phyloP scores from a whole-genome alignment of 352 stramenopile species.

The Phytophthora pluvialis region DNA sequence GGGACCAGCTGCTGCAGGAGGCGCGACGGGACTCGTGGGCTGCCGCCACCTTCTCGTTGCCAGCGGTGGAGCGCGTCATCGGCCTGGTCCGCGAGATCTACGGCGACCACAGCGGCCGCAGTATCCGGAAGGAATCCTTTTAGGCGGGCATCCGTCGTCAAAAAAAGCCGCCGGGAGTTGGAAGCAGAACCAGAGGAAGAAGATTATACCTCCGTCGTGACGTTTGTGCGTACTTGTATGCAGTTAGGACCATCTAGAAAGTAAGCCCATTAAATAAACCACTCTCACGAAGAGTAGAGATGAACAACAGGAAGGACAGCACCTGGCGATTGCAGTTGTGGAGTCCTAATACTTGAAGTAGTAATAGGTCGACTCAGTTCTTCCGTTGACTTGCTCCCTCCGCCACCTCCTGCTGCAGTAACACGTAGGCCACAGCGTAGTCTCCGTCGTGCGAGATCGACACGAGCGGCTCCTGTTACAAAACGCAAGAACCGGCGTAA shows the following conservation, averaged over 20 bases:
- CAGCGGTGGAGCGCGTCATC: conserved; percentile 64
- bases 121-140: conserved; percentile 61
- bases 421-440: conserved; percentile 81
- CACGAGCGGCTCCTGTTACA: conserved; percentile 58
- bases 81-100: conserved; percentile 74
- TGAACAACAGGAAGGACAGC: neutral
- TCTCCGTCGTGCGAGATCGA: conserved; percentile 86
- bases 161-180: neutral
- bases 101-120: conserved; percentile 46
- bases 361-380: neutral
- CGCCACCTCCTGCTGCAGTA: conserved; percentile 57
- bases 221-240: neutral
- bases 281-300: neutral
- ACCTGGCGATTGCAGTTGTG: neutral
- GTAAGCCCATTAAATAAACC: conserved; percentile 15
- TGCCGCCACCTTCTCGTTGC: conserved; percentile 57
- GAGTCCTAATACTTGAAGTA: neutral
- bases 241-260: conserved; percentile 12
- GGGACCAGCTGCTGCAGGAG: conserved; percentile 49
- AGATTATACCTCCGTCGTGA: conserved; percentile 7
- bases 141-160: conserved; percentile 19
- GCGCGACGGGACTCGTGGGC: conserved; percentile 34
- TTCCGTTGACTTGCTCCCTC: conserved; percentile 3
- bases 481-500: conserved; percentile 7
- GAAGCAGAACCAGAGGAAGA: conserved; percentile 10